Base-by-base conservation (phyloP, 371 early-diverging fungal genomes). In the Amoeboradix gromovi region DNA sequence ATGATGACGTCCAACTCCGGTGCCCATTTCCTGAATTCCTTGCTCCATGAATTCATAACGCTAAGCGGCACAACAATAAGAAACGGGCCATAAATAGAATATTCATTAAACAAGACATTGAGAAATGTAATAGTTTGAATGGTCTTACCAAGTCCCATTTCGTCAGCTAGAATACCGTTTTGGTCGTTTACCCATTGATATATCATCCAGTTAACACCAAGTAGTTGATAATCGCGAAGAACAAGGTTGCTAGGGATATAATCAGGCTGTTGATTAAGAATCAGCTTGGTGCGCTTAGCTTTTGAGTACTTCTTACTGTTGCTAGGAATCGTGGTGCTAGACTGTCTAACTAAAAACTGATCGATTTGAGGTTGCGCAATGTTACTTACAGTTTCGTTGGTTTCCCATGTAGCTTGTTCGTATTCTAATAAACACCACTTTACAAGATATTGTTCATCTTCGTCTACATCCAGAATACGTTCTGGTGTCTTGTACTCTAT, bases 181-280 rank as follows among this genome's bases (percentile, higher is more conserved):
- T 88, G 84, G 77, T 94, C 86, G 68, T 82, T 82, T 72, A 90
- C 89, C 98, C 98, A 98, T 30, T 94, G 79, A 73, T 90, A 87
- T n/a, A 94, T 88, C 86, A 97, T 89, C 99, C 99, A 99, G 77
- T 96, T 95, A 28, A 98, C 80, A 69, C 98, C 96, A 30, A 87
- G 86, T 31, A 96, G 77, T 77, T 99, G 99, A 75, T 98, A 99
- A 70, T 91, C 94, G 66, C 98, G 84, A 30, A 99, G 82, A 71
- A 87, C 80, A 1, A 94, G 94, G n/a, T 92, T 92, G 0, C 89
- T 90, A 0, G 74, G 74, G 68, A 94, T 77, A 71, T 86, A 94
- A 27, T 78, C 78, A 0, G 94, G 92, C 73, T 91, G 93, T 5
- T 5, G 17, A 5, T 67, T 27, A 12, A 67, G 17, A 16, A 27